phyloP scores from a whole-genome alignment of 2,329 filamentous ascomycete species.

The Fusarium coicis region DNA sequence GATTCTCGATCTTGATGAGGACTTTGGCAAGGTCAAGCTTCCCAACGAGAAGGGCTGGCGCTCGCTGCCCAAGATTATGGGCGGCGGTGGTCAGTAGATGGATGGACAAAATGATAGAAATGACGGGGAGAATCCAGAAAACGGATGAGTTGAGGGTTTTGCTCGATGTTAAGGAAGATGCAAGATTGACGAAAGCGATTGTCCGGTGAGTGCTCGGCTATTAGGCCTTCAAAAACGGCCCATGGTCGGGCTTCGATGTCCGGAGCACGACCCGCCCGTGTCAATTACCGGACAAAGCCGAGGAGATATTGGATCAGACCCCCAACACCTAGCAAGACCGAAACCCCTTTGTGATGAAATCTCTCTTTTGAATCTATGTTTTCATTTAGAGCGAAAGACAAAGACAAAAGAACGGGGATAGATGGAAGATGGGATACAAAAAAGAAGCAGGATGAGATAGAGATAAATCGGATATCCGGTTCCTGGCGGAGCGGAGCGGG shows the following conservation, averaged over 20 bases:
- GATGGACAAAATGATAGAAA: constrained; percentile 5
- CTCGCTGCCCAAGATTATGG: constrained; percentile 61
- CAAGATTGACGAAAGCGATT: constrained; percentile 17
- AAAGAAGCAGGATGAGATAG: constrained; percentile 13
- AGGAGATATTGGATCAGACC: constrained; percentile 8
- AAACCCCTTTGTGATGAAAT: background rate
- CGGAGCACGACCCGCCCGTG: constrained; percentile 22
- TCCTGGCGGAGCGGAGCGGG: constrained; percentile 30
- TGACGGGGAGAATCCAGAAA: background rate
- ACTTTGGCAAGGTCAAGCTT: constrained; percentile 82
- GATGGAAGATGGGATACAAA: constrained; percentile 19
- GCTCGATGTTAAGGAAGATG: constrained; percentile 17
- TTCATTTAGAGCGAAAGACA: constrained; percentile 17
- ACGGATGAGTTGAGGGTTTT: background rate
- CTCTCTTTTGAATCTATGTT: constrained; percentile 26
- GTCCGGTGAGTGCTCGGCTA: constrained; percentile 41
- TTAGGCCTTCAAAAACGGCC: constrained; percentile 15
- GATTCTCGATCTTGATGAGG: constrained; percentile 91
- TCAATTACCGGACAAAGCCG: constrained; percentile 32
- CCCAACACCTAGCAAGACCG: background rate
- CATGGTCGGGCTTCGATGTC: constrained; percentile 31
- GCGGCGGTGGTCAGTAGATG: constrained; percentile 50
- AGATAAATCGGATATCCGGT: constrained; percentile 30
- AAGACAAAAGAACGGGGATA: constrained; percentile 20
- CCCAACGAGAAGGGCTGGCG: constrained; percentile 65